These are phyloP conservation scores for Camptophora hylomeconis DNA, from an alignment of 2,329 filamentous ascomycete species.

Conservation along the genomic window DNA sequence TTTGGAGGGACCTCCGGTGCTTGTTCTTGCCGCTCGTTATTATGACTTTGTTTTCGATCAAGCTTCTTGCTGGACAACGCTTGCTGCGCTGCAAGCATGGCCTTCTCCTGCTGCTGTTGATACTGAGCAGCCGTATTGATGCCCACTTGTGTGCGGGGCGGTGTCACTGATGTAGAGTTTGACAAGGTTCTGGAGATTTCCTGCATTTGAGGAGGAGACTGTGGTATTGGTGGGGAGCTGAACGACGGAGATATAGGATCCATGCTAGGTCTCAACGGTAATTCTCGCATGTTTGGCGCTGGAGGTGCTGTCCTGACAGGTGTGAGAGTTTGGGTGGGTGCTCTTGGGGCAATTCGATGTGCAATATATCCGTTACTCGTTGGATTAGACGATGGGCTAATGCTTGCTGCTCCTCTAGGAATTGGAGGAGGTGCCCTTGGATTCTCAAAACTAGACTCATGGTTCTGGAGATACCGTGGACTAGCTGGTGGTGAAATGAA, in stretches of 20 bases:
- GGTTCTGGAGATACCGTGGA: slow-evolving; percentile 76
- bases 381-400: slow-evolving; percentile 29
- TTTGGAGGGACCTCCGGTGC: slow-evolving; percentile 32
- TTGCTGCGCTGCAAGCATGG: slow-evolving; percentile 66
- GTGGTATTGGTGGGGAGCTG: slow-evolving; percentile 28
- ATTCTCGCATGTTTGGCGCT: slow-evolving; percentile 15
- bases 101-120: slow-evolving; percentile 68
- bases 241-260: slow-evolving; percentile 3
- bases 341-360: slow-evolving; percentile 72
- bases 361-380: slow-evolving; percentile 41
- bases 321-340: slow-evolving; percentile 44
- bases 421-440: slow-evolving; percentile 85
- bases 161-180: slow-evolving; percentile 35
- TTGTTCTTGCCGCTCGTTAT: slow-evolving; percentile 42
- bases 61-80: slow-evolving; percentile 57
- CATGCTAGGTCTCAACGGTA: slow-evolving; percentile 10
- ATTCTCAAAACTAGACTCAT: slow-evolving; percentile 93
- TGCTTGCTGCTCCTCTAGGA: slow-evolving; percentile 40
- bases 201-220: slow-evolving; percentile 46
- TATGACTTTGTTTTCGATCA: slow-evolving; percentile 61
- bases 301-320: slow-evolving; percentile 28
- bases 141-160: slow-evolving; percentile 8
- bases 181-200: slow-evolving; percentile 57
- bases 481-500: slow-evolving; percentile 69
- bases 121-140: slow-evolving; percentile 31